Base-by-base conservation (phyloP, 2,329 filamentous ascomycete genomes). In the Aspergillus amoenus region DNA sequence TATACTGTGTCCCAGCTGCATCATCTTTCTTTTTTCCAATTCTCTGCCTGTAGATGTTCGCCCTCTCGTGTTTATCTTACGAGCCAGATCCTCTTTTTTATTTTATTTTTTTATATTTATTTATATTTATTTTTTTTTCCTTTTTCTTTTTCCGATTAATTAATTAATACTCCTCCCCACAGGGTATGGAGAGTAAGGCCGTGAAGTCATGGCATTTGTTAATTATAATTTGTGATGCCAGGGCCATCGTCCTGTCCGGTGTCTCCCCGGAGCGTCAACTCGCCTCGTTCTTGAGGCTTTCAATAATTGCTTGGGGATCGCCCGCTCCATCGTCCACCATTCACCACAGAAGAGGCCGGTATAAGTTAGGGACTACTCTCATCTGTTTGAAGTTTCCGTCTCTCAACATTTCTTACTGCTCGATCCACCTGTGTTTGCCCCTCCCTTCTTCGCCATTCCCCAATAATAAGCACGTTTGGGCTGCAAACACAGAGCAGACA, bases 321-420 rank as follows among this genome's bases (percentile, higher is more conserved):
- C 24, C 42, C 30, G 39, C 27, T 46, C 24, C 12, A 39, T 46
- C 42, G 7, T 51, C 40, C 15, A 30, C 9, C 27, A 30, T 30
- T 30, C 27, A 30, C 17, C 13, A 21, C 51, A 34, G n/a, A n/a
- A 17, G 17, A 45, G 41, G 7, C 24, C 52, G 30, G 24, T 61
- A 61, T 60, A 61, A 61, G 60, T 34, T n/a, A 47, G 30, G n/a
- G 34, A 47, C n/a, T 56, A 57, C 48, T 57, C 37, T 40, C 48
- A 24, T 51, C 9, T 30, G 41, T n/a, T 30, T 34, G 22, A 43
- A 18, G 58, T 56, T 52, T 52, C 57, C 52, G 34, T 56, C 48
- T 39, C 32, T 30, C 30, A 21, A 44, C 37, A 47, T 57, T 55
- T 40, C 32, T 51, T 52, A 21, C 50, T 50, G 22, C 40, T 58